Evolutionary conservation across 345 rosid genomes (phyloP), one percentile per base, ranked within the genome.

Genomic region (Balakata baccata): DNA sequence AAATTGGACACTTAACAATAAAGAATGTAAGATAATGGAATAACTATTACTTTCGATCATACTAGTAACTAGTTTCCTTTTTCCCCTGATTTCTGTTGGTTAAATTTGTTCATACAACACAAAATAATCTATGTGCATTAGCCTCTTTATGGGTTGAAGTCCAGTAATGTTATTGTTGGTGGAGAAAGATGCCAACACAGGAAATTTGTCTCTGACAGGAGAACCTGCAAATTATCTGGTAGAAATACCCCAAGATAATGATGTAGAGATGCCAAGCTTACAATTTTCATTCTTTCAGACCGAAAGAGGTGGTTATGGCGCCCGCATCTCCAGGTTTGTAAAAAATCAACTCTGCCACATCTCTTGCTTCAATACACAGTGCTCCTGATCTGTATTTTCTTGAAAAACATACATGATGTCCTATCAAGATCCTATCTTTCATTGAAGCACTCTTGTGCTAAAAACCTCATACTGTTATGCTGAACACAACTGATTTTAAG

Each of bases 321-420:
- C 84, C 84, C 54, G 77, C 78, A 65, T 73, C 79, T 74, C 76
- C 76, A 74, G 89, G 87, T 84, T 51, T 18, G 69, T 50, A 39
- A 13, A 62, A 38, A 51, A 29, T 49, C 38, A 29, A 11, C 60
- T 62, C 34, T 29, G 1, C 34, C 2, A 2, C 57, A 52, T 59
- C 11, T 23, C 20, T 17, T 43, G 41, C 2, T 25, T 18, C 57
- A 7, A 29, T 29, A 29, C 34, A 29, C 34, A 29, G 34, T 29
- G 34, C 34, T 29, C 34, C 34, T 29, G 34, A 29, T 29, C 34
- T 29, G 34, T 29, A 29, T 52, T 7, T 5, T 43, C 47, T 43
- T 43, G 47, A 43, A 43, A 10, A 43, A 1, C 47, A 43, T 43
- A 43, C 9, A 43, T 29, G 34, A 29, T 29, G 2, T 2, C 34